These are phyloP conservation scores for Citrus glauca DNA, from an alignment of 345 rosid species.

Conservation along the genomic window DNA sequence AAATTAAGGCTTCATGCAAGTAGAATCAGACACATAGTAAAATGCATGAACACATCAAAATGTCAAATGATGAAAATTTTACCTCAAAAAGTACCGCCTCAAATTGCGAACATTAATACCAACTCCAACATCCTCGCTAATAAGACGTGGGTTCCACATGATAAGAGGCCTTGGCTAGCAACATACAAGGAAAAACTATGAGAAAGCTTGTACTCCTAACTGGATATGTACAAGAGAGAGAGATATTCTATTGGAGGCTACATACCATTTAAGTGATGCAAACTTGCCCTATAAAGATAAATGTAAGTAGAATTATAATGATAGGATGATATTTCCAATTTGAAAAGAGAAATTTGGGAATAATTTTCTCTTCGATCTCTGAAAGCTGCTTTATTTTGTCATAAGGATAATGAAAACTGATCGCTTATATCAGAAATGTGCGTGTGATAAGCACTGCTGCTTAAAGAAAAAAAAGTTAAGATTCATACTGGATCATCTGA, in stretches of 20 bases:
- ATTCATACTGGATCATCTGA: slow-evolving; percentile 75
- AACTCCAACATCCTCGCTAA: slow-evolving; percentile 95
- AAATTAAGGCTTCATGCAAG: neutral
- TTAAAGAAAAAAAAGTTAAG: neutral
- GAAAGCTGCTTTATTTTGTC: neutral
- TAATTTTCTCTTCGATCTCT: neutral
- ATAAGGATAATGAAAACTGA: neutral
- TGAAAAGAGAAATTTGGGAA: neutral
- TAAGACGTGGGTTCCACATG: slow-evolving; percentile 98
- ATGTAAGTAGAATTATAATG: neutral
- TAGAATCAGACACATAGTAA: neutral
- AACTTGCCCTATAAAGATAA: neutral
- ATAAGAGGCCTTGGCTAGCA: slow-evolving; percentile 87
- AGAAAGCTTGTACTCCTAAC: slow-evolving; percentile 4
- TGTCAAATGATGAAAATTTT: neutral
- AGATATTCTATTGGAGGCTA: neutral
- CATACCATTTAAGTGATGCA: neutral
- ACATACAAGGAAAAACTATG: slow-evolving; percentile 6
- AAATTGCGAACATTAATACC: slow-evolving; percentile 88
- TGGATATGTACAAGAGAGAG: neutral
- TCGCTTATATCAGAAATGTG: neutral
- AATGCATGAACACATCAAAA: neutral
- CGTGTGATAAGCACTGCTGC: neutral
- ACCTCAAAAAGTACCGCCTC: slow-evolving; percentile 82
- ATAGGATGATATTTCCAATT: neutral